Evolutionary conservation across 768 basidiomycete genomes (phyloP), one percentile per base, ranked within the genome.

Genomic region (Serendipita sp.): DNA sequence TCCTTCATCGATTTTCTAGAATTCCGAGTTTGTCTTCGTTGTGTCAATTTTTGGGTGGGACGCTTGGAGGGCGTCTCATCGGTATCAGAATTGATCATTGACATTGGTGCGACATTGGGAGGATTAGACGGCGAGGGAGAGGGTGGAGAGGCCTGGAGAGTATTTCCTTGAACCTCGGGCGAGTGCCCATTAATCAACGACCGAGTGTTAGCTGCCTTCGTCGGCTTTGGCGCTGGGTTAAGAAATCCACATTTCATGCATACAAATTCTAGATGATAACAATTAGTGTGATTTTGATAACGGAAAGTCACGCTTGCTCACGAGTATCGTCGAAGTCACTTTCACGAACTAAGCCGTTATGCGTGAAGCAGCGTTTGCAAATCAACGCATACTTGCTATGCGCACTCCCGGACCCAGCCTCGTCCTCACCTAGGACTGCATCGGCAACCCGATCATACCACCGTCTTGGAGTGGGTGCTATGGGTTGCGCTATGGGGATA

Each of bases 361-460:
- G 92, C 24, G 83, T 75, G 70, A 88, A 94, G 71, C 92, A 95
- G 67, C 45, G 16, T 68, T 85, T 84, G 74, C 92, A 95, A 54
- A 95, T 93, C 58, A 94, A 80, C 1, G 92, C 92, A 69, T 90
- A 95, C 65, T 80, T 79, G 38, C 71, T 82, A 65, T 41, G 28
- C 69, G 77, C 70, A 54, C 74, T 72, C 32, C 72, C 74, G 10
- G 71, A 70, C 3, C 80, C 75, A 34, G 75, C 76, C 28, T 88
- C 86, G 56, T 88, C 88, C 63, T 90, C 89, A 16, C 92, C 92
- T 2, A 94, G 78, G 48, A 95, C 77, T 2, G 86, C 86, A 72
- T 94, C 92, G 0, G 91, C 92, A 30, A 94, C 72, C 69, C 87
- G 88, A 75, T 94, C 92, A 70, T 85, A 89, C 88, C 90, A 89